Evolutionary conservation across 345 rosid genomes (phyloP).

Genomic region (Aethionema arabicum): DNA sequence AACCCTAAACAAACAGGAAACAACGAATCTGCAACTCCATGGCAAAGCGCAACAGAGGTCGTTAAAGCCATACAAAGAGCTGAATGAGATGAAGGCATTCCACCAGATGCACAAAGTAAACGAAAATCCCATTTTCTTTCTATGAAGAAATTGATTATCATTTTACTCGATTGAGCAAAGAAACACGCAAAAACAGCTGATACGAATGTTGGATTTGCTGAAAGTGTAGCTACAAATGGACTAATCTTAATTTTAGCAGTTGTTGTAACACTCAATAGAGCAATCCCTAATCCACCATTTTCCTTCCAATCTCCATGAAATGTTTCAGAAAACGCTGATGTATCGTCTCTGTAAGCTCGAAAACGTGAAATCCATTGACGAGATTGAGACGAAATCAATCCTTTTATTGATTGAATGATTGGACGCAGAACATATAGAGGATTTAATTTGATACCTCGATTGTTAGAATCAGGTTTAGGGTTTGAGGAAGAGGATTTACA

Average conservation of each 20-base stretch:
- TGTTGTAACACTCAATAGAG: constrained; percentile 66
- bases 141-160: constrained; percentile 73
- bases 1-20: constrained; percentile 96
- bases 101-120: constrained; percentile 75
- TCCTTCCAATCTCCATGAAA: constrained; percentile 38
- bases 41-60: constrained; percentile 88
- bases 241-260: constrained; percentile 68
- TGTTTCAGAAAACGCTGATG: constrained; percentile 36
- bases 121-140: constrained; percentile 91
- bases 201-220: constrained; percentile 84
- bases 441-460: constrained; percentile 22
- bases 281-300: constrained; percentile 61
- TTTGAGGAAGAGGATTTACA: constrained; percentile 35
- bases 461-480: constrained; percentile 21
- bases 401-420: constrained; percentile 44
- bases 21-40: constrained; percentile 83
- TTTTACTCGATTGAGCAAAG: constrained; percentile 67
- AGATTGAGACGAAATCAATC: constrained; percentile 46
- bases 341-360: constrained; percentile 42
- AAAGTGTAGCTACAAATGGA: constrained; percentile 72
- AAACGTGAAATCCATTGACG: constrained; percentile 51
- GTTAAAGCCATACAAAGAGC: constrained; percentile 87
- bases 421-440: constrained; percentile 45
- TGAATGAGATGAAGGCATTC: constrained; percentile 96
- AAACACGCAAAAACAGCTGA: constrained; percentile 80